These are phyloP conservation scores for Suhomyces faveliae DNA, from an alignment of 805 yeast species.

Conservation along the genomic window DNA sequence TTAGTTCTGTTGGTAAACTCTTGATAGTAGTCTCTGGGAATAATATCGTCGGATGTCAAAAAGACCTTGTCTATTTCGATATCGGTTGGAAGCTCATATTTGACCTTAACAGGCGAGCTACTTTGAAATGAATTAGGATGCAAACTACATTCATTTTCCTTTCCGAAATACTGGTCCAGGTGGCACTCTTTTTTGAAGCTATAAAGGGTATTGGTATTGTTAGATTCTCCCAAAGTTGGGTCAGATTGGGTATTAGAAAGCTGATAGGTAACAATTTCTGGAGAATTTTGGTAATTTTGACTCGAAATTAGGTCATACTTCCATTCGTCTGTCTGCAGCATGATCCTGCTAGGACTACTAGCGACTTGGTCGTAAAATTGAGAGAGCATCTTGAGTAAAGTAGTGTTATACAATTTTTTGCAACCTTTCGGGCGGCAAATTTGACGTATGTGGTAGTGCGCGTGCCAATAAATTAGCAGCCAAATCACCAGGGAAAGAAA, in stretches of 20 bases:
- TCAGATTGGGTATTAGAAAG: not conserved
- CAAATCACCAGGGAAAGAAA: too few species aligned
- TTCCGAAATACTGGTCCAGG: not conserved
- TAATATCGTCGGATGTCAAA: slow-evolving; percentile 17
- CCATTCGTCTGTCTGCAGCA: not conserved
- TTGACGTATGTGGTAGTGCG: not conserved
- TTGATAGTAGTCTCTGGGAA: not conserved
- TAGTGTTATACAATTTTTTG: not conserved
- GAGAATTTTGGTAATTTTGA: not conserved
- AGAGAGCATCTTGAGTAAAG: not conserved
- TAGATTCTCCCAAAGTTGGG: not conserved
- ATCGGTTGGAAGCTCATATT: slow-evolving; percentile 11
- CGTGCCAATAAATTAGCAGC: not conserved
- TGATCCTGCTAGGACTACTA: not conserved
- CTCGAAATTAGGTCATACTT: not conserved
- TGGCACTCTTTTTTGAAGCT: not conserved
- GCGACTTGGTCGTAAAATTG: not conserved
- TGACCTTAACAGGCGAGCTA: slow-evolving; percentile 15
- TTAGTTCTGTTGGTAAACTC: not conserved
- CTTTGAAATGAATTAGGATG: not conserved
- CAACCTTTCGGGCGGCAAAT: not conserved
- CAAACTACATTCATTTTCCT: not conserved
- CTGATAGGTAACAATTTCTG: not conserved
- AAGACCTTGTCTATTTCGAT: slow-evolving; percentile 22
- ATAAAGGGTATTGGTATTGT: not conserved